Percentiles rank a stretch among this genome's conserved stretches.
Conservation (phyloP, 345 rosid genomes). For the Lepidium didymum region DNA sequence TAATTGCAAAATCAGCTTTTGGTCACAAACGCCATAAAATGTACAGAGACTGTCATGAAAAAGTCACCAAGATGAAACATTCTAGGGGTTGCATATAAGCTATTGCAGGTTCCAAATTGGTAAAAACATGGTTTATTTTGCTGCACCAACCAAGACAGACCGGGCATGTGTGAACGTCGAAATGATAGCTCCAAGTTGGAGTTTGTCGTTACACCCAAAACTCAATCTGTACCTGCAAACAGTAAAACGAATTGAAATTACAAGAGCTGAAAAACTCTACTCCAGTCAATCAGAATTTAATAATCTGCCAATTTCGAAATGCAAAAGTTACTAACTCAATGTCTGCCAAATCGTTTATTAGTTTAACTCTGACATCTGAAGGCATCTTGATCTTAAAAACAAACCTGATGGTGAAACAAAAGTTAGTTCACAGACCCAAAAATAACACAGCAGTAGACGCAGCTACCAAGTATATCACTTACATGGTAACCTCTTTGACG, state of each 20-base stretch:
- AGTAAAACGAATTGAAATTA: neutral
- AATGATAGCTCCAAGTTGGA: slow-evolving; percentile 81
- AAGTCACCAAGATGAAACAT: neutral
- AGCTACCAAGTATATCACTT: slow-evolving; percentile 28
- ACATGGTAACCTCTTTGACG: slow-evolving; percentile 84
- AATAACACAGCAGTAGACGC: neutral
- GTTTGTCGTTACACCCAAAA: slow-evolving; percentile 82
- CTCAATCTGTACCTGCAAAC: slow-evolving; percentile 72
- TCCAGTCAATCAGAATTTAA: neutral
- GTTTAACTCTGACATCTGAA: slow-evolving; percentile 63
- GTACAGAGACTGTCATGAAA: slow-evolving; percentile 4
- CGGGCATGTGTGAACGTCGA: slow-evolving; percentile 68
- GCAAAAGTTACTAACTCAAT: slow-evolving; percentile 56
- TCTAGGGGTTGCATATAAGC: slow-evolving; percentile 6
- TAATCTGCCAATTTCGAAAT: neutral
- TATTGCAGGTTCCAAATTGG: neutral
- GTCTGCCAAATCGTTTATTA: slow-evolving; percentile 88
- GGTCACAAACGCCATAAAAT: slow-evolving; percentile 5
- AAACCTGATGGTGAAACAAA: slow-evolving; percentile 44
- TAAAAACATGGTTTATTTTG: slow-evolving; percentile 32
- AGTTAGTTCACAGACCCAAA: neutral
- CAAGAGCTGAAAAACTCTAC: neutral
- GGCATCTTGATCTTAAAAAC: slow-evolving; percentile 93
- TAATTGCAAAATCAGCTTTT: neutral
- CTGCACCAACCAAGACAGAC: slow-evolving; percentile 56